Evolutionary conservation across 2,329 filamentous ascomycete genomes (phyloP).

Genomic region (Rhynchosporium graminicola): DNA sequence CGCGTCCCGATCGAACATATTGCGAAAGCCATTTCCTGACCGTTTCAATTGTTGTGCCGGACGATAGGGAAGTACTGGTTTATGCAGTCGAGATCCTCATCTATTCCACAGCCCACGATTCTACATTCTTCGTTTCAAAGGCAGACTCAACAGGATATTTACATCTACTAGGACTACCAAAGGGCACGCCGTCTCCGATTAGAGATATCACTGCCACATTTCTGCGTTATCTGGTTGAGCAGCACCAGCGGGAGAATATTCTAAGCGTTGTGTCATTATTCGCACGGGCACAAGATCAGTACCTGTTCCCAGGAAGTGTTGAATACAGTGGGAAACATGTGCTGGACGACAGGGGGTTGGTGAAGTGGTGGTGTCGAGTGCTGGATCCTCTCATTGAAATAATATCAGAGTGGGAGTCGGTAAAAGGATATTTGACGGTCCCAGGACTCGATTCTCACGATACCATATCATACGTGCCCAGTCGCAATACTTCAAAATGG

Average conservation of each 20-base stretch:
- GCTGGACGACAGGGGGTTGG: conserved; percentile 82
- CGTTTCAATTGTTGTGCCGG: conserved; percentile 49
- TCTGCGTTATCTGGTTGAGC: conserved; percentile 70
- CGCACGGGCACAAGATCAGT: conserved; percentile 87
- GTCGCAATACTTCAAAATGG: conserved; percentile 48
- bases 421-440: conserved; percentile 81
- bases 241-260: conserved; percentile 62
- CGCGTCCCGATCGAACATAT: conserved; percentile 74
- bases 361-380: conserved; percentile 94
- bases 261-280: conserved; percentile 85
- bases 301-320: conserved; percentile 89
- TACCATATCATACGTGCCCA: conserved; percentile 75
- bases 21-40: conserved; percentile 81
- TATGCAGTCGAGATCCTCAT: conserved; percentile 86
- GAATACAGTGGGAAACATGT: conserved; percentile 87
- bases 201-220: conserved; percentile 74
- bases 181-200: conserved; percentile 69
- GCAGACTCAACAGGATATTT: conserved; percentile 94
- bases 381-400: conserved; percentile 67
- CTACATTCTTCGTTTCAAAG: conserved; percentile 92
- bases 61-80: conserved; percentile 57
- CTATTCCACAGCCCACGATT: conserved; percentile 78
- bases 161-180: conserved; percentile 62
- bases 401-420: conserved; percentile 45
- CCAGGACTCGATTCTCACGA: conserved; percentile 85